Evolutionary conservation across 257 asterid species (phyloP).

Genomic region (Knoxia roxburghii): DNA sequence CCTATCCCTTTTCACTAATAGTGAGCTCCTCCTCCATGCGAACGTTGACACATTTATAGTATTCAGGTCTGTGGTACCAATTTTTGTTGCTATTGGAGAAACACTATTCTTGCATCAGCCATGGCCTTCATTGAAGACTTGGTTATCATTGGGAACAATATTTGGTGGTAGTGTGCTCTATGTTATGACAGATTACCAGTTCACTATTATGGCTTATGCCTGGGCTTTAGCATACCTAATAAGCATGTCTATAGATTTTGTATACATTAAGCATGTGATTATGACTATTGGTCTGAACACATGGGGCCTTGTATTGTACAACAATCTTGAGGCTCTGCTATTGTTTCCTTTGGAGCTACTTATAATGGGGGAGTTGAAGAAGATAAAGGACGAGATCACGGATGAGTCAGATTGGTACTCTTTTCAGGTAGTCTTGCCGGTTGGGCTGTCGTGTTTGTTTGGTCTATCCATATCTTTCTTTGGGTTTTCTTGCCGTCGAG

Average conservation of each 20-base stretch:
- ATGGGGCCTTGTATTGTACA: constrained; percentile 93
- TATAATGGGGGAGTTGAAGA: constrained; percentile 89
- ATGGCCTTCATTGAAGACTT: constrained; percentile 76
- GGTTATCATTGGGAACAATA: constrained; percentile 74
- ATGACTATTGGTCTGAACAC: constrained; percentile 91
- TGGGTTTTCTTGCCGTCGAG: constrained; percentile 89
- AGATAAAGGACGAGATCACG: constrained; percentile 63
- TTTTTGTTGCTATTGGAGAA: constrained; percentile 89
- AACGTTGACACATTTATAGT: constrained; percentile 91
- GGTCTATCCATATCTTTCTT: constrained; percentile 90
- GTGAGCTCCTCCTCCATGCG: constrained; percentile 95
- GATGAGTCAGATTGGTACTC: constrained; percentile 76
- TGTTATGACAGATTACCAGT: constrained; percentile 81
- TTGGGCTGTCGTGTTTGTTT: constrained; percentile 78
- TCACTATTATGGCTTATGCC: constrained; percentile 70
- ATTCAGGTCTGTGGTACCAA: constrained; percentile 90
- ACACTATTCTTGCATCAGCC: constrained; percentile 87
- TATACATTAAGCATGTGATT: constrained; percentile 90
- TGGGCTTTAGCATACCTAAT: constrained; percentile 89
- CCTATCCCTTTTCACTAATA: constrained; percentile 77
- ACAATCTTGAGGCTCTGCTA: constrained; percentile 89
- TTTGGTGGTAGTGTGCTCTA: constrained; percentile 86
- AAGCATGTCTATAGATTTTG: constrained; percentile 96
- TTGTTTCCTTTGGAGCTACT: constrained; percentile 87
- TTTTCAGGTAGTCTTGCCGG: constrained; percentile 71